Base-by-base conservation (phyloP, 345 rosid genomes). In the Abelmoschus esculentus region DNA sequence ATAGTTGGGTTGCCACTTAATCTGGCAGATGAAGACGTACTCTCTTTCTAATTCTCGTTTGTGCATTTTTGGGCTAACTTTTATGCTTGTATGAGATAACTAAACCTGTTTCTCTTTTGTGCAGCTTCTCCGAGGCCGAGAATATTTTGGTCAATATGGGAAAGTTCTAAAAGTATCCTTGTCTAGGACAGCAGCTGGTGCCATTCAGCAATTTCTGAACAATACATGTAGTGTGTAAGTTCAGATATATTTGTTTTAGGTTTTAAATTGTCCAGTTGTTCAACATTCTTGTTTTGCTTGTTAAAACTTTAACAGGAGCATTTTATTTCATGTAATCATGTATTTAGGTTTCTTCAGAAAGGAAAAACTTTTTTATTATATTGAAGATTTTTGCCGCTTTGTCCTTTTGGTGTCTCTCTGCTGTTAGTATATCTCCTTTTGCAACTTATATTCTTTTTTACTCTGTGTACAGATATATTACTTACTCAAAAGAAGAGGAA, bases 221-320 rank as follows among this genome's bases (percentile, higher is more conserved):
- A 89, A 78, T 76, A 89, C 93, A 75, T 93, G 98, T 80, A 85
- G 97, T 83, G 97, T 93, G 96, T 90, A 77, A 83, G 97, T 84
- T 67, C 50, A 66, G 58, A 66, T 34, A n/a, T 34, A 31, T 42
- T 38, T n/a, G 38, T 9, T 15, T 62, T 57, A 49, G 52, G 6
- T 3, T 55, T 58, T 49, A 17, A 40, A 26, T 12, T n/a, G 19
- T 42, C 2, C 1, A 12, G 42, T 2, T 64, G 7, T 64, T 19
- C 13, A 19, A 22, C 32, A 6, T 42, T 40, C 9, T 42, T 61
- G 7, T 26, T 18, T 52, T 46, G 2, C 17, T 7, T 60, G 4
- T 60, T 61, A 2, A n/a, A 32, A 61, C 26, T 58, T n/a, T 44
- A 9, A 9, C n/a, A 44, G 19, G 9, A 59, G 44, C n/a, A 44